Percentiles rank a stretch among this genome's conserved stretches.
Evolutionary conservation across 495 filamentous ascomycete species (phyloP).

Genomic region (Penicillium ucsense): DNA sequence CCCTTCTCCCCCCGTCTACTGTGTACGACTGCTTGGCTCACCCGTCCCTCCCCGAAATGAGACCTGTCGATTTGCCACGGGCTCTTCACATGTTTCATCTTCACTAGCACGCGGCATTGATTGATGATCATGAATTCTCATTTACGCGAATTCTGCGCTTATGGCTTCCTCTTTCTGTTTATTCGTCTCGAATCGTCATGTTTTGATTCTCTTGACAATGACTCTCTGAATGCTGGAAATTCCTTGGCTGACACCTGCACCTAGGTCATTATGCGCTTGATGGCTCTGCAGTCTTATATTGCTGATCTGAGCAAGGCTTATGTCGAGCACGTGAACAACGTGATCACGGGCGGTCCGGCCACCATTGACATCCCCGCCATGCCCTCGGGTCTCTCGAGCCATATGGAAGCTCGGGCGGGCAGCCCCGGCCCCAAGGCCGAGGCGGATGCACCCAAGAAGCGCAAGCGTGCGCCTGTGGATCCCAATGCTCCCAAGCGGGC

Average conservation of each 20-base stretch:
- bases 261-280: slow-evolving; percentile 64
- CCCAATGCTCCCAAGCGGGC: slow-evolving; percentile 92
- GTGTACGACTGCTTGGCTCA: neutral
- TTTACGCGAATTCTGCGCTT: too few species aligned
- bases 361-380: slow-evolving; percentile 42
- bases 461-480: slow-evolving; percentile 73
- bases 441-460: slow-evolving; percentile 64
- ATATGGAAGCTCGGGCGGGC: slow-evolving; percentile 30
- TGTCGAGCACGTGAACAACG: slow-evolving; percentile 68
- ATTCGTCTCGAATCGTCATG: too few species aligned
- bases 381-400: slow-evolving; percentile 36
- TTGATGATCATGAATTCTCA: too few species aligned
- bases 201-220: too few species aligned
- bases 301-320: slow-evolving; percentile 68
- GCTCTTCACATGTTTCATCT: too few species aligned
- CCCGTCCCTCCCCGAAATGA: neutral
- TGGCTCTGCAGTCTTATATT: slow-evolving; percentile 63
- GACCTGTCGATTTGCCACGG: too few species aligned
- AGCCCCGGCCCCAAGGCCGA: slow-evolving; percentile 34
- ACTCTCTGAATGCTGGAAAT: too few species aligned
- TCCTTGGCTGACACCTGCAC: neutral
- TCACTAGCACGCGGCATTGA: too few species aligned
- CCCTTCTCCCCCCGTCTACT: neutral
- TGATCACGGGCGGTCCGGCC: slow-evolving; percentile 54
- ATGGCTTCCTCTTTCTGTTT: too few species aligned